Evolutionary conservation across 139 green algal genomes (phyloP).

Genomic region (Picochlorum sp.): DNA sequence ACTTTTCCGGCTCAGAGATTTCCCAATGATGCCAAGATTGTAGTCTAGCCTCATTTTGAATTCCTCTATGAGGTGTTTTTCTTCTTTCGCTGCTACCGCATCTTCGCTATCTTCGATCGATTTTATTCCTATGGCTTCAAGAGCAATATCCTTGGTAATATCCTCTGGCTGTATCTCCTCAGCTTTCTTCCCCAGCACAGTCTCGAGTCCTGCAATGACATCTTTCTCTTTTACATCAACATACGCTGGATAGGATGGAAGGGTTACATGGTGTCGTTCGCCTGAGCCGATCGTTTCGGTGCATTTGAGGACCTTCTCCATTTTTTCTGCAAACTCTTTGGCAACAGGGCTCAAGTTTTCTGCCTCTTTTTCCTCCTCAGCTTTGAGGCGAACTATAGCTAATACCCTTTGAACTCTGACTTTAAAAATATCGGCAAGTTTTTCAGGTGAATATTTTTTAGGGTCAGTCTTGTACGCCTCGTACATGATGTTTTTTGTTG

Average conservation of each 20-base stretch:
- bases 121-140: constrained; percentile 2
- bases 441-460: not conserved
- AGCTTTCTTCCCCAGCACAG: constrained; percentile 12
- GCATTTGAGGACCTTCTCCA: constrained; percentile 11
- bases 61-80: constrained; percentile 17
- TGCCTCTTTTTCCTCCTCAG: constrained; percentile 1
- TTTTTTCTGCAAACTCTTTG: not conserved
- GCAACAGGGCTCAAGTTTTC: not conserved
- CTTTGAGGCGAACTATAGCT: constrained; percentile 48
- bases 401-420: constrained; percentile 46
- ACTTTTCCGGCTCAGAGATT: constrained; percentile 14
- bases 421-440: constrained; percentile 28
- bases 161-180: constrained; percentile 8
- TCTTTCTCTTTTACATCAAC: constrained; percentile 1
- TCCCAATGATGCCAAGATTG: constrained; percentile 24
- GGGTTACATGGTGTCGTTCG: constrained; percentile 31
- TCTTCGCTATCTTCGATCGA: constrained; percentile 3
- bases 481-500: constrained; percentile 11
- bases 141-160: constrained; percentile 9
- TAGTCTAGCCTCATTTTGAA: constrained; percentile 25
- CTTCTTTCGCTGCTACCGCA: constrained; percentile 15
- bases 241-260: constrained; percentile 36
- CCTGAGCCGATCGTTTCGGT: constrained; percentile 19
- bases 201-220: constrained; percentile 10
- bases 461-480: constrained; percentile 4